These are phyloP conservation scores for Geosmithia morbida DNA, from an alignment of 2,329 filamentous ascomycete genomes.

Conservation along the genomic window DNA sequence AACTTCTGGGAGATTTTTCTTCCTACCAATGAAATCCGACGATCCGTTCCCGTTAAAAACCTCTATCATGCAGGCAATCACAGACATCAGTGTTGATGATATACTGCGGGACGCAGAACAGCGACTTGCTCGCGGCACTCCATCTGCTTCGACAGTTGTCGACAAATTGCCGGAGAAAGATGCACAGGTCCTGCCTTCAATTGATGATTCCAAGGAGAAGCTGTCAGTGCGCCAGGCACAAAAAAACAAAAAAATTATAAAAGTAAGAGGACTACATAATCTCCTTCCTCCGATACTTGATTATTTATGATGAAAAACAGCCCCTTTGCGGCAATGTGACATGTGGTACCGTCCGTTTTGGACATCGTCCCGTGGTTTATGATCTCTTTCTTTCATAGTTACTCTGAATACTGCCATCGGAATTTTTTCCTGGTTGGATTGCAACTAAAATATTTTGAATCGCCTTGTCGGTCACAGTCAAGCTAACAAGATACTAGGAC, in stretches of 20 bases:
- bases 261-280: slow-evolving; percentile 11
- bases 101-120: slow-evolving; percentile 17
- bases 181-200: not conserved
- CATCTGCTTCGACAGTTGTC: slow-evolving; percentile 6
- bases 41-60: not conserved
- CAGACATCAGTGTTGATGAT: slow-evolving; percentile 14
- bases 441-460: not conserved
- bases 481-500: slow-evolving; percentile 16
- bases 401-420: slow-evolving; percentile 39
- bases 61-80: slow-evolving; percentile 13
- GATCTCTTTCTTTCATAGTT: slow-evolving; percentile 51
- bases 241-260: slow-evolving; percentile 4
- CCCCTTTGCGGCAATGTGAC: slow-evolving; percentile 20
- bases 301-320: slow-evolving; percentile 23
- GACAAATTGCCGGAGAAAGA: not conserved
- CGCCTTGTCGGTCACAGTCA: not conserved
- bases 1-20: not conserved
- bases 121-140: slow-evolving; percentile 11
- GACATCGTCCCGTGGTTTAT: slow-evolving; percentile 43
- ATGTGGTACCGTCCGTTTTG: slow-evolving; percentile 24
- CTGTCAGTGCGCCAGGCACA: slow-evolving; percentile 6
- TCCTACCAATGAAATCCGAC: not conserved
- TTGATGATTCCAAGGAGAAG: slow-evolving; percentile 2
- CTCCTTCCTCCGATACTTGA: not conserved
- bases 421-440: not conserved